phyloP scores from a whole-genome alignment of 371 early-diverging fungal species.

The Nematocida displodere region DNA sequence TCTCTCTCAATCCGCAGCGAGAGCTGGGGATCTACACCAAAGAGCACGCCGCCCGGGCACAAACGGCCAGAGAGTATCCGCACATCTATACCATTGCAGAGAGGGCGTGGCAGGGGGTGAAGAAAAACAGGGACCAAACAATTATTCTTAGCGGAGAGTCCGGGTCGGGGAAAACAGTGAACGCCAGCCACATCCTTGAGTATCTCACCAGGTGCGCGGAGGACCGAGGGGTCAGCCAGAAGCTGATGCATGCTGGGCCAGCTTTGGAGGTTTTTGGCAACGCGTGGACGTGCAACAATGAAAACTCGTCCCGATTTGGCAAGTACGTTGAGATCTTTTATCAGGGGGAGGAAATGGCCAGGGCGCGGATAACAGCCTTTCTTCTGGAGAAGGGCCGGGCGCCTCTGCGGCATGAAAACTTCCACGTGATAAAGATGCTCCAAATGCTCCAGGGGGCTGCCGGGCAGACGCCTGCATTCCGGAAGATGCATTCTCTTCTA shows the following conservation, averaged over 20 bases:
- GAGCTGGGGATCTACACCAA: slow-evolving; percentile 18
- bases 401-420: slow-evolving; percentile 69
- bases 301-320: slow-evolving; percentile 73
- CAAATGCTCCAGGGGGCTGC: not conserved
- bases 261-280: slow-evolving; percentile 74
- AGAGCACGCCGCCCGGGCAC: not conserved
- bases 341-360: slow-evolving; percentile 74
- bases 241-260: slow-evolving; percentile 26
- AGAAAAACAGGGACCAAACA: slow-evolving; percentile 42
- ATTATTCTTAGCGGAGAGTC: slow-evolving; percentile 65
- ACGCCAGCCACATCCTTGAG: slow-evolving; percentile 60
- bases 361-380: slow-evolving; percentile 75
- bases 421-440: slow-evolving; percentile 69
- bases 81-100: slow-evolving; percentile 59
- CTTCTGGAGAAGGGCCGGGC: slow-evolving; percentile 75
- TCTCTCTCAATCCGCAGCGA: slow-evolving; percentile 64
- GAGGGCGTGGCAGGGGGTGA: slow-evolving; percentile 29
- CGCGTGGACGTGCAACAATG: slow-evolving; percentile 69
- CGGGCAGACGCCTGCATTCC: not conserved
- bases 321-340: slow-evolving; percentile 77
- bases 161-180: slow-evolving; percentile 65
- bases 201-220: slow-evolving; percentile 47
- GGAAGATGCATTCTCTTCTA: not conserved
- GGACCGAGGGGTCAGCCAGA: not conserved
- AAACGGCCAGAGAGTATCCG: slow-evolving; percentile 29